Conservation (phyloP, 1,284 basidiomycete genomes). For the Amylostereum chailletii region DNA sequence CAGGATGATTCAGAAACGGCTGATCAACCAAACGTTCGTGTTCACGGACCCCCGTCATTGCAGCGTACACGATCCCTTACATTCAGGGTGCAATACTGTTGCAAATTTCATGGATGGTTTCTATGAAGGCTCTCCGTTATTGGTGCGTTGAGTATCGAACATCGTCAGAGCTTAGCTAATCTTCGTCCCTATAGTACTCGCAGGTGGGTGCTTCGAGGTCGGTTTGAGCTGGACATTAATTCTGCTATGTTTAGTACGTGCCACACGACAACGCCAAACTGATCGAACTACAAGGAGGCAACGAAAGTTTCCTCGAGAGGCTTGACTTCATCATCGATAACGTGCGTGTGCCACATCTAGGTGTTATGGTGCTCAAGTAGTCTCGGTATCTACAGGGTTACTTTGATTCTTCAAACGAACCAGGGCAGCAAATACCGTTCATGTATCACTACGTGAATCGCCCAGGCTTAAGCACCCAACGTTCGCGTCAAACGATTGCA, state of each 20-base stretch:
- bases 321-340: constrained; percentile 49
- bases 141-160: no score
- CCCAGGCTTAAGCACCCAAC: constrained; percentile 47
- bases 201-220: no score
- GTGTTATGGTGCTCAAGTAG: no score
- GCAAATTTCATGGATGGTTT: constrained; percentile 51
- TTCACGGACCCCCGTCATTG: constrained; percentile 62
- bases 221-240: no score
- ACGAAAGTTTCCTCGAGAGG: constrained; percentile 39
- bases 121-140: constrained; percentile 48
- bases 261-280: constrained; percentile 57
- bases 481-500: constrained; percentile 45
- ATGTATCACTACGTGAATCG: constrained; percentile 59
- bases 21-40: constrained; percentile 51
- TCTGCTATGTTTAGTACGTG: constrained; percentile 32
- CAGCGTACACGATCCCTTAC: constrained; percentile 47
- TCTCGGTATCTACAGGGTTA: constrained; percentile 25
- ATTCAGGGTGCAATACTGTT: constrained; percentile 53
- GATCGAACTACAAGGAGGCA: constrained; percentile 50
- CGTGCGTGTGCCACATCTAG: constrained; percentile 16
- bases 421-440: constrained; percentile 53
- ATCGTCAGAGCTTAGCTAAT: no score
- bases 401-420: constrained; percentile 50
- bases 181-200: no score
- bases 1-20: constrained; percentile 19